Evolutionary conservation across 1,284 basidiomycete species (phyloP), one percentile per base, ranked within the genome.

Genomic region (Somion occarium): DNA sequence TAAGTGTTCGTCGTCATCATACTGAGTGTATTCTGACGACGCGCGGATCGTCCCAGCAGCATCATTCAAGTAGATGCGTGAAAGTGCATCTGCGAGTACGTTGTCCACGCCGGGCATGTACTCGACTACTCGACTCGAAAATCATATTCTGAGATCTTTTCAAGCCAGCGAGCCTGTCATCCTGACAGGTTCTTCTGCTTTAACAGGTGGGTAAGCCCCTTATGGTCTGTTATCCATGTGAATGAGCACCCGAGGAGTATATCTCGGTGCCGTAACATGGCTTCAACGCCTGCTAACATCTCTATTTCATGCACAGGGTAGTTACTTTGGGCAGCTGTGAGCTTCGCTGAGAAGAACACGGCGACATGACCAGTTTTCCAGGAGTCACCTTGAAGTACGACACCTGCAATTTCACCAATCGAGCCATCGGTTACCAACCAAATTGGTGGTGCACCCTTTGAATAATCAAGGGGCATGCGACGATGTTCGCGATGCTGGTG

Each of bases 161-260:
- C 66, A 19, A 64, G 39, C 69, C 62, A 71, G 23, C 64, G 48
- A 15, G 53, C 56, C 54, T 65, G 68, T 12, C 58, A 48, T 0
- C 60, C 54, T 0, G 64, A 65, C 26, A 73, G 48, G 19, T 63
- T 59, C 48, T 60, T 62, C 50, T 73, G 71, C 1, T 54, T 61
- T 55, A 55, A 50, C 2, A 74, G 44, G 49, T 61, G 59, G 22
- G 64, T 59, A 1, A 73, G 59, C 0, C 58, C 62, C 27, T 63
- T 55, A 45, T 73, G 71, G 47, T 73, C 71, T 0, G 67, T 70
- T 3, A 57, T 59, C 71, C 71, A 60, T 1, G 52, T 48, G 44
- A 73, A 70, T 2, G 56, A 53, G 5, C 53, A 50, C n/a, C 71
- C 71, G 3, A 59, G 51, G 1, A 72, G 51, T 19, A 60, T 47